Evolutionary conservation across 2,329 filamentous ascomycete species (phyloP), one percentile per base, ranked within the genome.

Genomic region (Colletotrichum coccodes): DNA sequence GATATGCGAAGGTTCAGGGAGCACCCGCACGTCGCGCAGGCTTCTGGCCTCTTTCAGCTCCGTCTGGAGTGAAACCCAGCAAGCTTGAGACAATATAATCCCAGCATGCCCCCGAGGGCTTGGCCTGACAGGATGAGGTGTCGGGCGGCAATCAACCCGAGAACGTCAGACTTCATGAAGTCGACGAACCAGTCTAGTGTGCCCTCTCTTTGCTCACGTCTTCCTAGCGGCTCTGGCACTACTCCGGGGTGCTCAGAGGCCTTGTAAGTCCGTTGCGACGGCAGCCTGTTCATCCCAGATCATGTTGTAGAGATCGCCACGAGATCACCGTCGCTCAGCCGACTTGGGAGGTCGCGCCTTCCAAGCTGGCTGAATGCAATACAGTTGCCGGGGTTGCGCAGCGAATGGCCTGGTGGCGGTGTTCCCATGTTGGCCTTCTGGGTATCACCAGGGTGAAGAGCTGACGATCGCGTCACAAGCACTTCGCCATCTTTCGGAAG

Each of bases 111-210:
- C 0, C 73, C 30, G 0, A 72, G 42, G 28, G 79, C 77, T 64
- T 88, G 83, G 74, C 94, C 92, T 0, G 91, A 89, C 18, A 92
- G 74, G 1, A 92, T 84, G 72, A 90, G 84, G 73, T 94, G 92
- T 3, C 85, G 79, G 0, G 79, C 89, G 0, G 91, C 90, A 72
- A 94, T 92, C 50, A 90, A 76, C 0, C 90, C 91, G 2, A 93
- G 78, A 21, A 89, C 84, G 72, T 93, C 90, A 0, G 86, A 88
- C 69, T 86, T 84, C 89, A 94, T 93, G 70, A 94, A 94, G 18
- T 90, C 83, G n/a, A 97, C 84, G 71, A 97, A 96, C 78, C 95
- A 96, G 12, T 92, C 83, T 0, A 89, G 90, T 81, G 97, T 96
- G 72, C 97, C 93, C 0, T 86, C 77, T 2, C 79, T 78, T 1